phyloP scores from a whole-genome alignment of 495 filamentous ascomycete species.

The Aspergillus homomorphus region DNA sequence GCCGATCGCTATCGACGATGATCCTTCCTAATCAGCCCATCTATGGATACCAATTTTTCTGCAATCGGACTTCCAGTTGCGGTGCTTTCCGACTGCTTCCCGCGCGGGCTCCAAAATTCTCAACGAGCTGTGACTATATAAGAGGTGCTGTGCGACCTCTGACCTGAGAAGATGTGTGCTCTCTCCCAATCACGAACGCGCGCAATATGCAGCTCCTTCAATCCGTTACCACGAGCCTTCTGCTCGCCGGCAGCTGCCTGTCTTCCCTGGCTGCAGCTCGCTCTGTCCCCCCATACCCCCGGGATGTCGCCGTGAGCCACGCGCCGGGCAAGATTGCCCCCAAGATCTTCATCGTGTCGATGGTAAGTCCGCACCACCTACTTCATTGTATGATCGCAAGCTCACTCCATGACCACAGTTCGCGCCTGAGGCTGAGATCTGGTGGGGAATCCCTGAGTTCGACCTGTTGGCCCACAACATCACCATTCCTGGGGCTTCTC shows the following conservation, averaged over 20 bases:
- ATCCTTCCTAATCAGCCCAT: constrained; percentile 3
- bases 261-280: constrained; percentile 3
- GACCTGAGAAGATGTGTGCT: neutral
- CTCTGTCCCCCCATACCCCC: neutral
- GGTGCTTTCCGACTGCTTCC: neutral
- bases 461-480: constrained; percentile 63
- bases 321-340: constrained; percentile 46
- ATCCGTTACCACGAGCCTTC: constrained; percentile 13
- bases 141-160: neutral
- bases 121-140: neutral
- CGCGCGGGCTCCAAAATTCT: neutral
- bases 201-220: constrained; percentile 18
- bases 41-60: constrained; percentile 1
- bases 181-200: neutral
- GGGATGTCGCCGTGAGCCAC: constrained; percentile 3
- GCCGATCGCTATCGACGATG: neutral
- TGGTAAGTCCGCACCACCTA: constrained; percentile 44
- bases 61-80: neutral
- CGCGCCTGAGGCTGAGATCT: constrained; percentile 60
- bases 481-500: constrained; percentile 63
- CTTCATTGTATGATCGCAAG: constrained; percentile 1
- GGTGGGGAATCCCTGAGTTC: constrained; percentile 62
- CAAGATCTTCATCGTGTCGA: constrained; percentile 68
- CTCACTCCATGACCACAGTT: constrained; percentile 48
- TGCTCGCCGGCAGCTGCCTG: constrained; percentile 18